Evolutionary conservation across 768 basidiomycete genomes (phyloP).

Genomic region (Infundibulicybe gibba): DNA sequence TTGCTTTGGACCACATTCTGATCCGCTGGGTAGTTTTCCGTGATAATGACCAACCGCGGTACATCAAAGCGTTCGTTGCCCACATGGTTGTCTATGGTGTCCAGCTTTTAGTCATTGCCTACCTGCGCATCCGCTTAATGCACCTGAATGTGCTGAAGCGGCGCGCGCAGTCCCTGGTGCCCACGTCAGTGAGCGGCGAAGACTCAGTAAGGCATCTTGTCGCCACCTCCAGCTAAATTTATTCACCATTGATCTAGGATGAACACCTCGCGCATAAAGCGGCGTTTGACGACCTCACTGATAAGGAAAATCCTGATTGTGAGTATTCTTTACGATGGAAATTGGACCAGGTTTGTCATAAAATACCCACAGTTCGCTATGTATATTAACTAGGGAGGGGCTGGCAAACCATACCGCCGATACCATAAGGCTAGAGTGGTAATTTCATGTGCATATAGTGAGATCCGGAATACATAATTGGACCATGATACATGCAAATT

Average conservation of each 20-base stretch:
- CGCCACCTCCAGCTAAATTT: conserved; percentile 4
- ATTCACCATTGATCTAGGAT: conserved; percentile 14
- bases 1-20: background rate
- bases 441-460: too few species aligned
- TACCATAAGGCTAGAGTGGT: too few species aligned
- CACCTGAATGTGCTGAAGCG: conserved; percentile 36
- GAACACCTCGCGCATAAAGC: conserved; percentile 31
- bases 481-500: too few species aligned
- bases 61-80: conserved; percentile 41
- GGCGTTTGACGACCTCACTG: conserved; percentile 48
- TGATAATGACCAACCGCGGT: conserved; percentile 40
- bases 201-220: conserved; percentile 13
- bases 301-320: conserved; percentile 45
- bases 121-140: conserved; percentile 38
- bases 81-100: conserved; percentile 45
- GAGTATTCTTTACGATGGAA: conserved; percentile 7
- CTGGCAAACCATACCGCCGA: too few species aligned
- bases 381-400: conserved; percentile 19
- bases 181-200: conserved; percentile 25
- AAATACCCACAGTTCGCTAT: conserved; percentile 26
- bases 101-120: conserved; percentile 31
- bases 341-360: too few species aligned
- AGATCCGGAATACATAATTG: too few species aligned
- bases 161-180: conserved; percentile 26
- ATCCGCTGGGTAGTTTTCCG: conserved; percentile 33